Evolutionary conservation across 345 rosid genomes (phyloP).

Genomic region (Populus pruinosa): DNA sequence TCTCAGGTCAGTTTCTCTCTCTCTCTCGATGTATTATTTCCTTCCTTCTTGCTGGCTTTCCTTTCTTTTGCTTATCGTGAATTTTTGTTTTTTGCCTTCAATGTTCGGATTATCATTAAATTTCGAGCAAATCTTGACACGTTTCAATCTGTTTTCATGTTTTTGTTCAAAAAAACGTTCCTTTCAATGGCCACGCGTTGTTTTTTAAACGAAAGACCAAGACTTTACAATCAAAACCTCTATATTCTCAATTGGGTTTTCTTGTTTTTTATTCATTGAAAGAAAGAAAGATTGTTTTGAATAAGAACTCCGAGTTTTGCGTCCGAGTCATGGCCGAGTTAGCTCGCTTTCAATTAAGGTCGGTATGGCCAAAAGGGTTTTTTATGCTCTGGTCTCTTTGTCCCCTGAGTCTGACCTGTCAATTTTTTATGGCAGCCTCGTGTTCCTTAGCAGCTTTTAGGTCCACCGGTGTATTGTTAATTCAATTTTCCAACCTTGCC

Average conservation of each 20-base stretch:
- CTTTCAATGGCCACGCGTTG: background rate
- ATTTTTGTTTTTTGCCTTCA: background rate
- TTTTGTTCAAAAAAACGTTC: background rate
- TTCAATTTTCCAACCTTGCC: background rate
- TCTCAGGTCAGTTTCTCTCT: background rate
- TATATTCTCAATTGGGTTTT: background rate
- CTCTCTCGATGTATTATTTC: too few species aligned
- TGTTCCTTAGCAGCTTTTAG: background rate
- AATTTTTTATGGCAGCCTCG: background rate
- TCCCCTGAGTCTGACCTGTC: background rate
- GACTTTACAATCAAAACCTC: too few species aligned
- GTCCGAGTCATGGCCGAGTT: background rate
- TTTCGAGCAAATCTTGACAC: background rate
- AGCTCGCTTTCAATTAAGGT: background rate
- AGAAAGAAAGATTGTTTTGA: too few species aligned
- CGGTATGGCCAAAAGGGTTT: background rate
- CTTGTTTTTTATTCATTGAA: too few species aligned
- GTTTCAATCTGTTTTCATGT: background rate
- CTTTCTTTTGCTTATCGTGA: background rate
- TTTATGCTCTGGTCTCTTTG: background rate
- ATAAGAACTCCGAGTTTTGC: background rate
- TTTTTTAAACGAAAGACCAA: too few species aligned
- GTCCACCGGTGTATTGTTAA: background rate
- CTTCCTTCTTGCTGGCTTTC: background rate
- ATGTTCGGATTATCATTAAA: background rate